Evolutionary conservation across 2,329 filamentous ascomycete species (phyloP), one percentile per base, ranked within the genome.

Genomic region (Fusarium duplospermum): DNA sequence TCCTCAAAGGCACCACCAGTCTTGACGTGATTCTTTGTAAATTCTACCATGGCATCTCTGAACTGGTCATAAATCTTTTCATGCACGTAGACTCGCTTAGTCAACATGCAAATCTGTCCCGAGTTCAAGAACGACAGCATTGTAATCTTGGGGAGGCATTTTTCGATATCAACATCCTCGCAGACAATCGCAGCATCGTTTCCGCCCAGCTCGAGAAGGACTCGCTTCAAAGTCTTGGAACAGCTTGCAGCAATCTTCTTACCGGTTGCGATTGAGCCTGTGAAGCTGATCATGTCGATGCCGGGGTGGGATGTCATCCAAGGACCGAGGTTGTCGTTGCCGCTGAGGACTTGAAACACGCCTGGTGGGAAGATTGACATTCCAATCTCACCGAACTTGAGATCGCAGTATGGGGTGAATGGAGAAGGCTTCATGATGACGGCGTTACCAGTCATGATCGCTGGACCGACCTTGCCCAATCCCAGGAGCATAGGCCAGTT

Each of bases 11-110:
- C 84, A 4, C 84, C 83, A 9, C 86, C 87, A 5, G 82, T 82
- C 74, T 87, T 87, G 66, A 89, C 33, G 16, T 58, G 16, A n/a
- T 56, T 58, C 57, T 75, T 71, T 35, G 72, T 72, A 22, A 72
- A 69, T 2, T 78, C 64, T 20, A 83, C 76, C 27, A 73, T 77
- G 22, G 77, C 72, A 2, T 82, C 80, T 3, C 87, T 80, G 80
- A 92, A 91, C 33, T 83, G 77, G 57, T 90, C 87, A 77, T 90
- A 91, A 60, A 92, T 87, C 4, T 82, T 84, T 72, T 90, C 87
- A 76, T 92, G 90, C 3, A 92, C 86, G 76, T 90, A 92, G 33
- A 92, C 81, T 1, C 90, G 84, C 81, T 92, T 92, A 80, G 89
- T 83, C 9, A 68, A 59, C 66, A 80, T 74, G 71, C 80, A 77